Base-by-base conservation (phyloP, 176 grass and related monocot species). In the Raddia distichophylla region DNA sequence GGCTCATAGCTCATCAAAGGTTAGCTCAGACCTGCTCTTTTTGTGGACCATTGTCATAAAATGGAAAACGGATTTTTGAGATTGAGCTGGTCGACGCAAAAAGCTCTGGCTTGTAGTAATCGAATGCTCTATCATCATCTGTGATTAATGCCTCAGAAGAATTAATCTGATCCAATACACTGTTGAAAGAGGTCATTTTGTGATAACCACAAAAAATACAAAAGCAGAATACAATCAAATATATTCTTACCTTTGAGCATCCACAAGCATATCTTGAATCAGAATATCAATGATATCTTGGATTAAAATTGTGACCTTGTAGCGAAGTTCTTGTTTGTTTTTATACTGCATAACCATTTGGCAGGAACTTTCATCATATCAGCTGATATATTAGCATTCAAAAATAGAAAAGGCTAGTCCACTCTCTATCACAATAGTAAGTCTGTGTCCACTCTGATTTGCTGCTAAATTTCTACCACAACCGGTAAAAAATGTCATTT, bases 231-330 rank as follows among this genome's bases (percentile, higher is more conserved):
- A 53, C n/a, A 54, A 67, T 78, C 15, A 64, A 57, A 55, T 80
- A 20, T 67, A 53, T 79, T 76, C 80, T 85, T 91, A 98, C 92
- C 95, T 91, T 76, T 79, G 77, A 85, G 80, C 79, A 91, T 94
- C 86, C 46, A 87, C 71, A 71, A 98, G 82, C 92, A 98, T 88
- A 93, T 98, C 95, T 86, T 94, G 91, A 78, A 90, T 80, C 75
- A 94, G 54, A 75, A 91, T 94, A 72, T 98, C 95, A 72, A 89
- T 71, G 62, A 98, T 93, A 94, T 98, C 92, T 91, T 98, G 95
- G 35, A 98, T 87, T 76, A 98, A 80, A 84, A 98, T 92, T 69
- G 87, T 84, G 45, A 98, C 86, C 59, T 91, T 91, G 76, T 87
- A 81, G 76, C 58, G 76, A 80, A 85, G 72, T 75, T 82, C 71